Conservation (phyloP, 495 filamentous ascomycete species). For the Aspergillus hancockii region DNA sequence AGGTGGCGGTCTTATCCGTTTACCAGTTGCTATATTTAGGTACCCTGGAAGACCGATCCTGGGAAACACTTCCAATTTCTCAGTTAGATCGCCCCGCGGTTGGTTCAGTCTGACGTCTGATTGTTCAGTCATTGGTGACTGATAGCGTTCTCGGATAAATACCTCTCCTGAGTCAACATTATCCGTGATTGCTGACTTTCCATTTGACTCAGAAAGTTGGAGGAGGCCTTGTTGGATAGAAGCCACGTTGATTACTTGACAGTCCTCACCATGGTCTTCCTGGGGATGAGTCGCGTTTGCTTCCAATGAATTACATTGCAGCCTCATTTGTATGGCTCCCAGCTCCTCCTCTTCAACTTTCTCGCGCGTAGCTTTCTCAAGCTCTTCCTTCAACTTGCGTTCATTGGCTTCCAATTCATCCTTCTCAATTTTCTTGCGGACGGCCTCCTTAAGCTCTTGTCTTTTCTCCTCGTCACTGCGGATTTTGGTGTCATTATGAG, state of each 20-base stretch:
- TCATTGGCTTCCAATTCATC: neutral
- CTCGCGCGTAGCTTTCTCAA: neutral
- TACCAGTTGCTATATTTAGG: constrained; percentile 2
- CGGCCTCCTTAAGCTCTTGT: constrained; percentile 1
- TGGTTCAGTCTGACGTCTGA: neutral
- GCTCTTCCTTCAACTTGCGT: neutral
- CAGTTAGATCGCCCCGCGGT: neutral
- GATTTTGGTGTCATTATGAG: neutral
- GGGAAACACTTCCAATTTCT: neutral
- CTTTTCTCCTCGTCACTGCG: constrained; percentile 4
- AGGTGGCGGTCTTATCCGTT: constrained; percentile 18
- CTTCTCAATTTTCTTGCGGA: neutral
- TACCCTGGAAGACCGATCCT: neutral
- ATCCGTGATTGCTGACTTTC: neutral
- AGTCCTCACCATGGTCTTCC: neutral
- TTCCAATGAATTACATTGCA: neutral
- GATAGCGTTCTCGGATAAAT: neutral
- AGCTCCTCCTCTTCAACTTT: neutral
- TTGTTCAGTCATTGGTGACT: neutral
- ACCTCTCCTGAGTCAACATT: neutral
- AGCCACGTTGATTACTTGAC: neutral
- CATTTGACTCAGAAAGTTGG: neutral
- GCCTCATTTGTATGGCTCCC: constrained; percentile 4
- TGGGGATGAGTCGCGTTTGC: neutral
- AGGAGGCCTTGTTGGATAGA: neutral